phyloP scores from a whole-genome alignment of 2,329 filamentous ascomycete species.

The Aspergillus novofumigatus region DNA sequence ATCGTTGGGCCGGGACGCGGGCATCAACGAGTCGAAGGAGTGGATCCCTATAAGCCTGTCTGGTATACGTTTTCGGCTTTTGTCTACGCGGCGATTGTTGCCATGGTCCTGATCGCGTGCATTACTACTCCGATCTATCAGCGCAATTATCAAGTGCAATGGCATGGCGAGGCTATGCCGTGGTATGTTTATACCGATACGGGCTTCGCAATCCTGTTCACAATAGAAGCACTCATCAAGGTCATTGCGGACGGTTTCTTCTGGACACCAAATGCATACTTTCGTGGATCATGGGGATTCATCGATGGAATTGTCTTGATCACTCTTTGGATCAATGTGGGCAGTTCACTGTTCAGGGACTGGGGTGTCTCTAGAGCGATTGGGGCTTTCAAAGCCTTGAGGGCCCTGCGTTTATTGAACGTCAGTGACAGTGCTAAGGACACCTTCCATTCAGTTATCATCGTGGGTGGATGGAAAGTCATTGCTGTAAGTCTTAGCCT shows the following conservation, averaged over 20 bases:
- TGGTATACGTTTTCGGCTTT: slow-evolving; percentile 95
- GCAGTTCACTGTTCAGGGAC: slow-evolving; percentile 74
- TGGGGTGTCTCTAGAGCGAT: slow-evolving; percentile 84
- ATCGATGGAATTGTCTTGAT: slow-evolving; percentile 89
- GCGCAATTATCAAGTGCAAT: slow-evolving; percentile 69
- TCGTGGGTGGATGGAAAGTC: slow-evolving; percentile 91
- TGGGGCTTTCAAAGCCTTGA: slow-evolving; percentile 93
- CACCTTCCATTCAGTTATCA: slow-evolving; percentile 94
- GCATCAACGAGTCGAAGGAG: slow-evolving; percentile 78
- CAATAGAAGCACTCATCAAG: slow-evolving; percentile 82
- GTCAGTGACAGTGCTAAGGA: slow-evolving; percentile 93
- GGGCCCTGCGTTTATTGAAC: slow-evolving; percentile 86
- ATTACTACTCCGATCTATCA: slow-evolving; percentile 93
- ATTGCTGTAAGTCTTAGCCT: slow-evolving; percentile 58
- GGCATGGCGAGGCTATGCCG: slow-evolving; percentile 44
- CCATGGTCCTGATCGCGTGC: slow-evolving; percentile 96
- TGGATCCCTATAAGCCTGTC: slow-evolving; percentile 79
- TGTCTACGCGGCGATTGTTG: slow-evolving; percentile 88
- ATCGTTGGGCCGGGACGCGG: slow-evolving; percentile 90
- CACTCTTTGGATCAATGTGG: slow-evolving; percentile 92
- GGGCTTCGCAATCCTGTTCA: slow-evolving; percentile 83
- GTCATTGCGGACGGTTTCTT: slow-evolving; percentile 92
- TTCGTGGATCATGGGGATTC: slow-evolving; percentile 92
- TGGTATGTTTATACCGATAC: slow-evolving; percentile 97
- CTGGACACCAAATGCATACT: slow-evolving; percentile 96